Evolutionary conservation across 768 basidiomycete species (phyloP).

Genomic region (Hirschioporus abietinus): DNA sequence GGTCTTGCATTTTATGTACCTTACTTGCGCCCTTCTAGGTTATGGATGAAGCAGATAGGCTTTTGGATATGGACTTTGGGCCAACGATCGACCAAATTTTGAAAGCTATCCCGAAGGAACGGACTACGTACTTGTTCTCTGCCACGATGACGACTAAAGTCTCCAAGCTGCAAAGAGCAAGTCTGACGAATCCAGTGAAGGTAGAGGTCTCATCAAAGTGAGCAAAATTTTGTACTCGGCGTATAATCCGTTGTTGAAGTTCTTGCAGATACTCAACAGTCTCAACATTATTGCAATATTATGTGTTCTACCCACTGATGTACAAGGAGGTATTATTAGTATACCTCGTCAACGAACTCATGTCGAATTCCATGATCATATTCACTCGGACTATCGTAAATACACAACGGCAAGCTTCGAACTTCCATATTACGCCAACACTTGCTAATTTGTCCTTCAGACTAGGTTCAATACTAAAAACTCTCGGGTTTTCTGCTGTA

Average conservation of each 20-base stretch:
- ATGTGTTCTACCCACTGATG: constrained; percentile 86
- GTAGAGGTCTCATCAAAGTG: constrained; percentile 93
- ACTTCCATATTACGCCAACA: not conserved
- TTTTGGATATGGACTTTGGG: constrained; percentile 96
- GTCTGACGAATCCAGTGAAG: constrained; percentile 86
- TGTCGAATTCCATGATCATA: constrained; percentile 90
- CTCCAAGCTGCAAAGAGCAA: constrained; percentile 91
- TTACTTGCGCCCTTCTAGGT: constrained; percentile 46
- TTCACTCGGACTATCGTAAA: constrained; percentile 96
- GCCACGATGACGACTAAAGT: constrained; percentile 99
- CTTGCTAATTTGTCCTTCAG: not conserved
- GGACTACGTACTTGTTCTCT: constrained; percentile 94
- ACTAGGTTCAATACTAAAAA: constrained; percentile 50
- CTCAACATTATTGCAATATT: constrained; percentile 91
- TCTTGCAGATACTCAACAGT: constrained; percentile 87
- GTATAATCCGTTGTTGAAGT: not conserved
- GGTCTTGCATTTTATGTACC: not conserved
- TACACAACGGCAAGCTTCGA: constrained; percentile 61
- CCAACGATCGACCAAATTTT: constrained; percentile 94
- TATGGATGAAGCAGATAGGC: constrained; percentile 94
- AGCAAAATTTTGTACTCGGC: constrained; percentile 20
- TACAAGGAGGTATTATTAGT: constrained; percentile 91
- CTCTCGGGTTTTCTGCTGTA: constrained; percentile 89
- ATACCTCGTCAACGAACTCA: constrained; percentile 82
- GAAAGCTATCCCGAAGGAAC: constrained; percentile 89